Percentiles rank a stretch among this genome's conserved stretches.
These are phyloP conservation scores for Cucurbita pepo DNA, from an alignment of 306 rosid species.

Conservation along the genomic window DNA sequence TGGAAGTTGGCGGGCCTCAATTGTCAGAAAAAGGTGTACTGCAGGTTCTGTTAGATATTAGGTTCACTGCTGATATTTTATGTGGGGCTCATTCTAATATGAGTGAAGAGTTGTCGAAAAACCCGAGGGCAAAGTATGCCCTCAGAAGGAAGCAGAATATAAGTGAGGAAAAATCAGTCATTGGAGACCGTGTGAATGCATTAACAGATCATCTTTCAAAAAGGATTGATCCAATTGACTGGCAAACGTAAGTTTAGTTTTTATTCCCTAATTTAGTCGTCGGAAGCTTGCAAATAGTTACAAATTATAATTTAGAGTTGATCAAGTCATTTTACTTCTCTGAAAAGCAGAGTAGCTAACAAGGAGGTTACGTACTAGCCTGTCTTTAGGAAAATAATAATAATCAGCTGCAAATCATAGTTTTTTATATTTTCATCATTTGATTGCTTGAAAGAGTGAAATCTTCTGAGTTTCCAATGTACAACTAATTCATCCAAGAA, in stretches of 20 bases:
- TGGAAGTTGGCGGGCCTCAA: conserved; percentile 43
- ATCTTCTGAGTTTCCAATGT: background rate
- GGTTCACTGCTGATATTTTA: conserved; percentile 80
- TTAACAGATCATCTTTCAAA: conserved; percentile 61
- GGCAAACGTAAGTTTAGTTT: conserved; percentile 77
- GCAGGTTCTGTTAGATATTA: conserved; percentile 78
- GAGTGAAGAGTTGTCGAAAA: conserved; percentile 32
- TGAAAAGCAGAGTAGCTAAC: background rate
- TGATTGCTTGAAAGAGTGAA: background rate
- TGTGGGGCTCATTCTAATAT: conserved; percentile 58
- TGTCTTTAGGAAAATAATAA: background rate
- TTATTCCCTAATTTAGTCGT: background rate
- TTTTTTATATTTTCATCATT: background rate
- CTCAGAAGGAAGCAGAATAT: conserved; percentile 61
- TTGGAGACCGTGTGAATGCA: conserved; percentile 45
- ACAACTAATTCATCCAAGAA: too few species aligned
- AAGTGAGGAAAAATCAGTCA: conserved; percentile 36
- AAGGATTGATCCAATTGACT: conserved; percentile 89
- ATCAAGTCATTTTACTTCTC: background rate
- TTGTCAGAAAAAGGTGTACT: conserved; percentile 83
- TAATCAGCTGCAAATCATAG: background rate
- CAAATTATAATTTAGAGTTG: background rate
- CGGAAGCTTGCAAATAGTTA: background rate
- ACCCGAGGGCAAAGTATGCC: conserved; percentile 30
- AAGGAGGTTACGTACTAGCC: background rate